A percentile compares a stretch with the other conserved stretches of the same genome.
phyloP scores from a whole-genome alignment of 2,329 filamentous ascomycete genomes.

The Corynespora cassiicola region DNA sequence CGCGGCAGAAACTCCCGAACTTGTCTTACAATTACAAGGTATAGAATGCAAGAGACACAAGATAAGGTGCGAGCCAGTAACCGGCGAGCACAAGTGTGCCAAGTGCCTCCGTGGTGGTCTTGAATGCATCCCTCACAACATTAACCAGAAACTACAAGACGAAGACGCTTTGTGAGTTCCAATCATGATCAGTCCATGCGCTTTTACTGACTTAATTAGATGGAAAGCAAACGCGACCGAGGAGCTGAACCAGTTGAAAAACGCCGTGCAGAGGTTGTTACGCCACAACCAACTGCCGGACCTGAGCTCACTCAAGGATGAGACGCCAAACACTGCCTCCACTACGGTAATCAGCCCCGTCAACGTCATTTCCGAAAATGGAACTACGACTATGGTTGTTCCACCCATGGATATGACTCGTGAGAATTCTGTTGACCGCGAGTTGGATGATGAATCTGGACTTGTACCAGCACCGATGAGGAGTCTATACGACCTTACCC shows the following conservation, averaged over 20 bases:
- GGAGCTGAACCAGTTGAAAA: conserved; percentile 31
- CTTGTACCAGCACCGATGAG: conserved; percentile 41
- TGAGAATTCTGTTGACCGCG: conserved; percentile 38
- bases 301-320: conserved; percentile 11
- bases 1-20: neutral
- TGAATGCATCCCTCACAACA: conserved; percentile 78
- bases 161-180: conserved; percentile 39
- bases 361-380: conserved; percentile 31
- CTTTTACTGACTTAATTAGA: conserved; percentile 14
- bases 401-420: conserved; percentile 42
- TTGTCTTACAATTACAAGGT: conserved; percentile 19
- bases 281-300: conserved; percentile 33
- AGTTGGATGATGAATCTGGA: conserved; percentile 32
- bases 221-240: conserved; percentile 39
- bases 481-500: conserved; percentile 41
- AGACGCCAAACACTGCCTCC: conserved; percentile 12
- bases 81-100: conserved; percentile 38
- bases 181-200: neutral
- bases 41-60: conserved; percentile 44
- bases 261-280: conserved; percentile 34
- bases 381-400: conserved; percentile 28
- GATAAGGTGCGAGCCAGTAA: conserved; percentile 41
- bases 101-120: conserved; percentile 60
- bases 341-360: conserved; percentile 26
- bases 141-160: conserved; percentile 38